phyloP scores from a whole-genome alignment of 345 rosid species.

The Linum tenue region DNA sequence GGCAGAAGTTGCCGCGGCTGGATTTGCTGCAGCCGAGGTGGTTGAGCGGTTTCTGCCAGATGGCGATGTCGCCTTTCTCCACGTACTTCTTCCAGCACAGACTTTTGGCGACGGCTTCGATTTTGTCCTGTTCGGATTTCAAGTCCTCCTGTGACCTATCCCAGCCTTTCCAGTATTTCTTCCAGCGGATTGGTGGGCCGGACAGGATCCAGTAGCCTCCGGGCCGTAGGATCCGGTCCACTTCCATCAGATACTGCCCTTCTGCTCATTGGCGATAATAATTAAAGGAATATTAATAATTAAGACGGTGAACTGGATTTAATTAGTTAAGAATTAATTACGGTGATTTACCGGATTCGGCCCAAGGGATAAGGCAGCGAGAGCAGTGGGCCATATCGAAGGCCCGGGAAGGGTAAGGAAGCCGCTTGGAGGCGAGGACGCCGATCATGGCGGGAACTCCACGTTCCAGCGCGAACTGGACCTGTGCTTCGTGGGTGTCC shows the following conservation, averaged over 20 bases:
- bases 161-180: constrained; percentile 35
- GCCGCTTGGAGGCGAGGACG: constrained; percentile 32
- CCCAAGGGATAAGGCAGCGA: constrained; percentile 44
- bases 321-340: neutral
- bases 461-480: constrained; percentile 39
- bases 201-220: constrained; percentile 60
- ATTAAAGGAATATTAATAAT: neutral
- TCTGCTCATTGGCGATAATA: constrained; percentile 12
- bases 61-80: constrained; percentile 40
- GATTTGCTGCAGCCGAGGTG: constrained; percentile 23
- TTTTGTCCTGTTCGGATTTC: constrained; percentile 31
- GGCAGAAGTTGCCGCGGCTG: constrained; percentile 20
- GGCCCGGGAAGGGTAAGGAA: constrained; percentile 38
- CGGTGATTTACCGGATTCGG: constrained; percentile 17
- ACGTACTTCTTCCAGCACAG: constrained; percentile 42
- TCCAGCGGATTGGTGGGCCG: constrained; percentile 50
- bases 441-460: constrained; percentile 42
- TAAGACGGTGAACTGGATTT: neutral
- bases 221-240: constrained; percentile 36
- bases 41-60: constrained; percentile 41
- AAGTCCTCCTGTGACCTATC: constrained; percentile 27
- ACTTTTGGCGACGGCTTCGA: constrained; percentile 34
- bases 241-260: constrained; percentile 40
- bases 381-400: constrained; percentile 47
- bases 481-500: constrained; percentile 41